Percentiles rank a stretch among this genome's conserved stretches.
These are phyloP conservation scores for Byssoonygena ceratinophila DNA, from an alignment of 2,329 filamentous ascomycete genomes.

Conservation along the genomic window DNA sequence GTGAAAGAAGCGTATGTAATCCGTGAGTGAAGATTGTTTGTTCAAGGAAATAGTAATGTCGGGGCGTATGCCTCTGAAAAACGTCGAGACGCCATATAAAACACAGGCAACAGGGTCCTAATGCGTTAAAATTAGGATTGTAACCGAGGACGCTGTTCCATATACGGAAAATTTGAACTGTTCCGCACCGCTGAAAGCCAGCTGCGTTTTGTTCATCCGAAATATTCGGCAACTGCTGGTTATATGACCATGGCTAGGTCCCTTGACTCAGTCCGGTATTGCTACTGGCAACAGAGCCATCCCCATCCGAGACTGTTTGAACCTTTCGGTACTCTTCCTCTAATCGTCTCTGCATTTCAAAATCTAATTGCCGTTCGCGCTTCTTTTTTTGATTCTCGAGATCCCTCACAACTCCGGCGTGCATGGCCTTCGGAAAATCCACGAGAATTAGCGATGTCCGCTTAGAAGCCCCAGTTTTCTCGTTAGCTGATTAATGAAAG, in stretches of 20 bases:
- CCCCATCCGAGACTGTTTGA: slow-evolving; percentile 57
- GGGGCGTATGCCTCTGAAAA: background rate
- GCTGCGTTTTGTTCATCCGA: background rate
- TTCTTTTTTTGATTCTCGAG: slow-evolving; percentile 90
- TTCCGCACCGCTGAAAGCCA: background rate
- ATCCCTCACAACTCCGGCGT: slow-evolving; percentile 84
- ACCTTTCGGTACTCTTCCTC: slow-evolving; percentile 85
- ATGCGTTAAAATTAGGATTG: background rate
- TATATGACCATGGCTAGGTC: slow-evolving; percentile 17
- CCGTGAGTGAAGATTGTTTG: background rate
- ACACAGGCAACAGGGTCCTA: background rate
- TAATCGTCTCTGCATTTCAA: slow-evolving; percentile 76
- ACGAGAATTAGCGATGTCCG: slow-evolving; percentile 13
- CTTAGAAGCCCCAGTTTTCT: background rate
- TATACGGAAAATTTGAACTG: background rate
- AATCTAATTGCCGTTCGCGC: slow-evolving; percentile 81
- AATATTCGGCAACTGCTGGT: background rate
- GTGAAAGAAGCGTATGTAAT: background rate
- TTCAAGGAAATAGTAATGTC: background rate
- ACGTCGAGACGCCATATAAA: background rate
- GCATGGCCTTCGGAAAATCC: slow-evolving; percentile 59
- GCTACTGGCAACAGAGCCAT: slow-evolving; percentile 9
- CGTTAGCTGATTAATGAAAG: background rate
- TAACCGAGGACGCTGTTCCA: background rate
- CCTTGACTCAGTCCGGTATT: slow-evolving; percentile 18